Evolutionary conservation across 2,329 filamentous ascomycete species (phyloP), one percentile per base, ranked within the genome.

Genomic region (Fusarium beomiforme): DNA sequence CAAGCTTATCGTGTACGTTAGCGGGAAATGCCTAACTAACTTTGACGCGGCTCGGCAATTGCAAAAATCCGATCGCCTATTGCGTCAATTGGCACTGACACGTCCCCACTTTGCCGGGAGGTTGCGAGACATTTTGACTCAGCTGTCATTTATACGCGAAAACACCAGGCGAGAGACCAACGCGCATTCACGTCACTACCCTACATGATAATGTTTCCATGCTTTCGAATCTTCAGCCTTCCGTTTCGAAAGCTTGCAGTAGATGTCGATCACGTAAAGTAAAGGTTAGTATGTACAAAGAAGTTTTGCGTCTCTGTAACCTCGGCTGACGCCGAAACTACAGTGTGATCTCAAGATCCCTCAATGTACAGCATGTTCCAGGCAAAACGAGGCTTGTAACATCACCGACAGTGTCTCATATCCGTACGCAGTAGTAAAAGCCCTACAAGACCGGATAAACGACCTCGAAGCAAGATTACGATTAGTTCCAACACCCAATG

Each of bases 191-290:
- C 29, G 12, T 26, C 2, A 0, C 1, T 51, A 37, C 47, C 47
- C 47, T 51, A 37, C 6, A 37, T 23, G 8, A 37, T 24, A 51
- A 51, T 51, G 47, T 37, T 13, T 37, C 31, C 16, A 64, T 64
- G 58, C 13, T 55, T 2, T 55, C 60, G 8, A 36, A 5, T 41
- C 46, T 63, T 0, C 46, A 64, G 0, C 39, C 57, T 0, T 63
- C 60, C 0, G 60, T 63, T 1, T 64, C 46, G 0, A 64, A 64
- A 16, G 58, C 60, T 3, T 63, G 58, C 19, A 46, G 33, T 41
- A 44, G 60, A 5, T 64, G 60, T 0, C 37, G 57, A 9, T 50
- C 46, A 12, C 60, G 60, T 17, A 64, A 64, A 4, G 60, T 64
- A 3, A 64, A 64, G n/a, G 60, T 53, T 0, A 26, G 59, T 63